These are phyloP conservation scores for Orbilia oligospora DNA, from an alignment of 2,329 filamentous ascomycete genomes.

Conservation along the genomic window DNA sequence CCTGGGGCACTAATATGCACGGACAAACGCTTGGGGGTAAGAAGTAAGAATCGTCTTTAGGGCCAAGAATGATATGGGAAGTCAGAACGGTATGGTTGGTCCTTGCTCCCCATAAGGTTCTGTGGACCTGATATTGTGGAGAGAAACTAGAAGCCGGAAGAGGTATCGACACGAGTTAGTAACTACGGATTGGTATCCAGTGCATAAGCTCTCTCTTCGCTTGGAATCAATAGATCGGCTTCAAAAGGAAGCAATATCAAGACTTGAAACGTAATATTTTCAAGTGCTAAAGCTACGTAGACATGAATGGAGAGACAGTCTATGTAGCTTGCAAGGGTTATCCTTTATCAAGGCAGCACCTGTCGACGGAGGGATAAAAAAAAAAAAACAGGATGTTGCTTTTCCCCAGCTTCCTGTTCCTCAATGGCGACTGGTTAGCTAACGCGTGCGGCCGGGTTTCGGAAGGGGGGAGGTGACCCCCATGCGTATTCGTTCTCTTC, in stretches of 20 bases:
- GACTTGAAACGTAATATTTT: constrained; percentile 57
- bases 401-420: constrained; percentile 59
- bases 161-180: constrained; percentile 23
- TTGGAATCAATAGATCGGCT: constrained; percentile 28
- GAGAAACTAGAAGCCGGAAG: constrained; percentile 21
- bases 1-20: not conserved
- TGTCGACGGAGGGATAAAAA: constrained; percentile 35
- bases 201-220: constrained; percentile 47
- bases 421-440: constrained; percentile 34
- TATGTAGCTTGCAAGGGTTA: constrained; percentile 49
- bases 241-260: constrained; percentile 42
- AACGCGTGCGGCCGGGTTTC: constrained; percentile 31
- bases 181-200: constrained; percentile 22
- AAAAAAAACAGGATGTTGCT: constrained; percentile 29
- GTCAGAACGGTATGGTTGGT: constrained; percentile 46
- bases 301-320: constrained; percentile 18
- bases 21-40: constrained; percentile 8
- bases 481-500: constrained; percentile 37
- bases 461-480: constrained; percentile 38
- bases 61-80: constrained; percentile 40
- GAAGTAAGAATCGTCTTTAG: constrained; percentile 38
- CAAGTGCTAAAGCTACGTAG: constrained; percentile 37
- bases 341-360: constrained; percentile 53
- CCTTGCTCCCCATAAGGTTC: constrained; percentile 42
- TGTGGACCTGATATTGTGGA: constrained; percentile 33